Evolutionary conservation across 257 asterid species (phyloP), one percentile per base, ranked within the genome.

Genomic region (Fraxinus excelsior): DNA sequence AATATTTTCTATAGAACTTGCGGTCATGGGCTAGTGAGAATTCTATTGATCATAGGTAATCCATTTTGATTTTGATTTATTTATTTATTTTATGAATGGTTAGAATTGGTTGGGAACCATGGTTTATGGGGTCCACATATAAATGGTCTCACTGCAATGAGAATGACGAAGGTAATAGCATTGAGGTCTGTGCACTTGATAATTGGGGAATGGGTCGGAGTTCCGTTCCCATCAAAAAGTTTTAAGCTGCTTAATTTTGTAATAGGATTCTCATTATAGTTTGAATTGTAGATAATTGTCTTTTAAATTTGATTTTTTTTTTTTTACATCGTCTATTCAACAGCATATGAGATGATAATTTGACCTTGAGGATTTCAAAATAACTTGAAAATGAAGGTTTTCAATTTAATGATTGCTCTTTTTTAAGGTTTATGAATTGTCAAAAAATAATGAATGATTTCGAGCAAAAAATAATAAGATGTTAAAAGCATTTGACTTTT

Each of bases 101-200:
- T 74, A 92, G 99, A 98, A 82, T 90, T 96, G 85, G 99, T 97
- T 80, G 99, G 93, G 73, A 94, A 98, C 29, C 97, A 93, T 72
- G 89, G 82, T 70, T 90, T 97, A 0, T 94, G 97, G 99, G 81
- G 13, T 10, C 97, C 96, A 13, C 98, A 96, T 81, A 92, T 94
- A 49, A 88, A 79, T 86, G 93, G 82, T 67, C 86, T 96, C 35
- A 85, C 88, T 74, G 80, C 46, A 65, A 62, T 71, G 83, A 38
- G 70, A 76, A 72, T 28, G 66, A 13, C 44, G 87, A 68, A 16
- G 82, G 64, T 32, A 84, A 40, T 19, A 94, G 82, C 49, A 77
- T 87, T 76, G 95, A 96, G 89, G 94, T 93, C 40, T 96, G 98
- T 76, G 97, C 97, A 34, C 87, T 96, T 71, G 99, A 96, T 84